These are phyloP conservation scores for Linaria vulgaris DNA, from an alignment of 257 asterid genomes.

Conservation along the genomic window DNA sequence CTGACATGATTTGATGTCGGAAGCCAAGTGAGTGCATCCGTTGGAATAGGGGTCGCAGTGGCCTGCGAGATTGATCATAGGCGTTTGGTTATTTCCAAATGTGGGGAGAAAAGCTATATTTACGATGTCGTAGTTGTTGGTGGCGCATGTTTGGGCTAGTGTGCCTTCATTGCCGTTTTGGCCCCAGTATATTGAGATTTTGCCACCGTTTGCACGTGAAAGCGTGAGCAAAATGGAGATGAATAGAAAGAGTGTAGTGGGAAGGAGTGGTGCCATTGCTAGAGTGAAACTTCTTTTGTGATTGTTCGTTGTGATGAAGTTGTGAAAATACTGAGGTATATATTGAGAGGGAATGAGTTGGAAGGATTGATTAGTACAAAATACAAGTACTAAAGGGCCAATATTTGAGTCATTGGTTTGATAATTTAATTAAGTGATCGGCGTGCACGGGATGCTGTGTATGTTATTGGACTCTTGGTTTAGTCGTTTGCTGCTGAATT, in stretches of 20 bases:
- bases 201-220: not conserved
- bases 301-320: not conserved
- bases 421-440: no score
- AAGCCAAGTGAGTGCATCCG: constrained; percentile 30
- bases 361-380: no score
- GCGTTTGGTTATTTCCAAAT: constrained; percentile 42
- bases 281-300: not conserved
- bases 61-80: constrained; percentile 40
- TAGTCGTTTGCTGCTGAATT: no score
- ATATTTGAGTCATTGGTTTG: no score
- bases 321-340: not conserved
- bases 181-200: constrained; percentile 18
- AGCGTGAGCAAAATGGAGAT: not conserved
- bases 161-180: constrained; percentile 20
- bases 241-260: not conserved
- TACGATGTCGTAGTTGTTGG: constrained; percentile 33
- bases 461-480: no score
- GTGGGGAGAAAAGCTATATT: constrained; percentile 44
- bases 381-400: no score
- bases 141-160: constrained; percentile 25
- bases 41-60: constrained; percentile 34
- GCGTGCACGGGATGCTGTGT: no score
- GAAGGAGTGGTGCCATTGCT: not conserved
- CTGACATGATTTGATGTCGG: constrained; percentile 35
- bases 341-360: not conserved